Percentiles rank a stretch among this genome's conserved stretches.
Evolutionary conservation across 169 alveolate genomes (phyloP).

Genomic region (Theileria orientalis): DNA sequence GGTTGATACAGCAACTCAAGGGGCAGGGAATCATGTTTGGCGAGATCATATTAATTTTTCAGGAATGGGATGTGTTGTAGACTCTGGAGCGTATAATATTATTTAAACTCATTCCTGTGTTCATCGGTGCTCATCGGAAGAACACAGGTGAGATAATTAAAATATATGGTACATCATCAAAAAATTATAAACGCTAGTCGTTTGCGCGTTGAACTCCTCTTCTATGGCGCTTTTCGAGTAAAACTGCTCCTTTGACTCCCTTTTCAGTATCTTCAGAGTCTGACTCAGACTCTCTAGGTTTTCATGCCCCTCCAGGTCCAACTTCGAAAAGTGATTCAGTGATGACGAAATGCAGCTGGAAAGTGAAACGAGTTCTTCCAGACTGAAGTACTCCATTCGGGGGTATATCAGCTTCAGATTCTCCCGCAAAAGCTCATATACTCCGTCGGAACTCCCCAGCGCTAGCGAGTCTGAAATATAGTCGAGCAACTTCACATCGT

Average conservation of each 20-base stretch:
- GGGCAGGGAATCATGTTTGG: slow-evolving; percentile 14
- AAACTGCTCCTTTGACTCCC: not conserved
- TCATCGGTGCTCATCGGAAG: not conserved
- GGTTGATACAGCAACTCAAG: slow-evolving; percentile 55
- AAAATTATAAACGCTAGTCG: not conserved
- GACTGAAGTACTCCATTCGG: slow-evolving; percentile 7
- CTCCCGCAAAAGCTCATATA: not conserved
- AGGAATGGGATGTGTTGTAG: too few relatives aligned
- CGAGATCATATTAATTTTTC: not conserved
- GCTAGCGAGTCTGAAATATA: not conserved
- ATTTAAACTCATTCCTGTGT: too few relatives aligned
- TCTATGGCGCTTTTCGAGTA: not conserved
- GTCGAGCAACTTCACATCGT: slow-evolving; percentile 5
- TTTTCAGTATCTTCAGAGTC: not conserved
- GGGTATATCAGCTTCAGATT: not conserved
- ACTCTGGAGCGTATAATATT: too few relatives aligned
- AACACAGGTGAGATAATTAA: not conserved
- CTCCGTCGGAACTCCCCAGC: not conserved
- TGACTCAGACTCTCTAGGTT: not conserved
- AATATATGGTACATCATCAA: not conserved
- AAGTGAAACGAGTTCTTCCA: not conserved
- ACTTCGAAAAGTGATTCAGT: not conserved
- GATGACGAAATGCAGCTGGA: not conserved
- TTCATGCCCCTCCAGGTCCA: slow-evolving; percentile 20
- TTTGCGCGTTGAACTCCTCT: not conserved